Evolutionary conservation across 768 basidiomycete genomes (phyloP).

Genomic region (Dacryopinax primogenitus): DNA sequence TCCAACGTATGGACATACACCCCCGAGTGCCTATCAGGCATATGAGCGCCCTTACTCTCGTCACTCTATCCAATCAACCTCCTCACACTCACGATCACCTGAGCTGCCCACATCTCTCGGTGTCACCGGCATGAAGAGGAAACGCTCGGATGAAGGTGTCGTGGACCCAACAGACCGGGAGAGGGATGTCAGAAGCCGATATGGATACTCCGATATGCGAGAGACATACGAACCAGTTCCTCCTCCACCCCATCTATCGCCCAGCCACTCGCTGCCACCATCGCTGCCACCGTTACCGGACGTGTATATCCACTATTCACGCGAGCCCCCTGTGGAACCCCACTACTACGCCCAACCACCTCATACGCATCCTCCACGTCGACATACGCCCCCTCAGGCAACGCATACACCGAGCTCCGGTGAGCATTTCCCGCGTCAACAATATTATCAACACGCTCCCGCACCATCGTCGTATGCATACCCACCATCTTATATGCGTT

Average conservation of each 20-base stretch:
- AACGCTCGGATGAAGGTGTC: neutral
- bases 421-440: neutral
- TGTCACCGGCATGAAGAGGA: neutral
- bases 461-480: neutral
- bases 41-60: neutral
- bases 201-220: neutral
- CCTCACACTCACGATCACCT: neutral
- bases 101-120: neutral
- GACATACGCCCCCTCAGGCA: neutral
- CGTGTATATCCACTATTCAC: neutral
- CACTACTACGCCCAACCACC: neutral
- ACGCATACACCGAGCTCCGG: neutral
- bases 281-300: neutral
- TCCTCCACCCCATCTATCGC: neutral
- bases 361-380: neutral
- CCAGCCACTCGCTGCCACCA: neutral
- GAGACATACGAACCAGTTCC: slow-evolving; percentile 3
- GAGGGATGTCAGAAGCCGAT: neutral
- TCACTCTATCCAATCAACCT: neutral
- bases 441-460: neutral
- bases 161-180: neutral
- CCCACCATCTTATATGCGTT: too few species aligned
- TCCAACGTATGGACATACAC: neutral
- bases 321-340: neutral
- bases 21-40: neutral